These are phyloP conservation scores for Fomes fomentarius DNA, from an alignment of 1,284 basidiomycete genomes.

Conservation along the genomic window DNA sequence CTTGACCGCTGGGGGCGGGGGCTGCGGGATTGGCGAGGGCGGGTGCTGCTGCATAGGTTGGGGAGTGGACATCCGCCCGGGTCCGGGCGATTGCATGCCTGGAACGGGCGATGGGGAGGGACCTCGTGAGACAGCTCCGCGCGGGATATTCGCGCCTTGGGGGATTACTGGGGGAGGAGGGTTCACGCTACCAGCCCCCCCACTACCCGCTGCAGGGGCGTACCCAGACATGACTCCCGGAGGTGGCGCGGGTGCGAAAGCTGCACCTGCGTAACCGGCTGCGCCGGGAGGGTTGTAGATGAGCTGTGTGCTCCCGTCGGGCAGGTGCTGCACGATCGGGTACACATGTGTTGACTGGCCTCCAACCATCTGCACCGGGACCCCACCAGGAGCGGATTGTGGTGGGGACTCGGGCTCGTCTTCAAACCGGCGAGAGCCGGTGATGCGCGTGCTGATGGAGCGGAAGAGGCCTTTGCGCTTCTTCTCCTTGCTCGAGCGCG, in stretches of 20 bases:
- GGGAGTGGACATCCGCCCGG: slow-evolving; percentile 9
- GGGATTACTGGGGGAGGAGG: slow-evolving; percentile 1
- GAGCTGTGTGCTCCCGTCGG: slow-evolving; percentile 22
- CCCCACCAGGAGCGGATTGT: background rate
- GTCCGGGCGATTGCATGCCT: background rate
- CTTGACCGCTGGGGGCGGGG: slow-evolving; percentile 10
- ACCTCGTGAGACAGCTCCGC: background rate
- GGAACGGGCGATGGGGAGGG: slow-evolving; percentile 2
- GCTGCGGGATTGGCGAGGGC: slow-evolving; percentile 9
- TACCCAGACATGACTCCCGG: slow-evolving; percentile 14
- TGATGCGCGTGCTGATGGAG: slow-evolving; percentile 20
- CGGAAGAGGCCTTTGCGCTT: slow-evolving; percentile 28
- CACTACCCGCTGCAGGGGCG: slow-evolving; percentile 6
- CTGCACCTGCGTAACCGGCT: background rate
- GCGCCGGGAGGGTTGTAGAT: slow-evolving; percentile 22
- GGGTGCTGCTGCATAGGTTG: slow-evolving; percentile 1
- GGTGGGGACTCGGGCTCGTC: slow-evolving; percentile 9
- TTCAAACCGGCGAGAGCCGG: slow-evolving; percentile 15
- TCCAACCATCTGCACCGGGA: slow-evolving; percentile 8
- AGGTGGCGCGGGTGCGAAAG: background rate
- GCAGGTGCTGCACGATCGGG: slow-evolving; percentile 22
- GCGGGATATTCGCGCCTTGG: background rate
- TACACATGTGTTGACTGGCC: slow-evolving; percentile 17
- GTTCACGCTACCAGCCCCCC: slow-evolving; percentile 1
- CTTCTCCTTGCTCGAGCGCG: slow-evolving; percentile 21